Evolutionary conservation across 2,329 filamentous ascomycete species (phyloP), one percentile per base, ranked within the genome.

Genomic region (Zelopaecilomyces penicillatus): DNA sequence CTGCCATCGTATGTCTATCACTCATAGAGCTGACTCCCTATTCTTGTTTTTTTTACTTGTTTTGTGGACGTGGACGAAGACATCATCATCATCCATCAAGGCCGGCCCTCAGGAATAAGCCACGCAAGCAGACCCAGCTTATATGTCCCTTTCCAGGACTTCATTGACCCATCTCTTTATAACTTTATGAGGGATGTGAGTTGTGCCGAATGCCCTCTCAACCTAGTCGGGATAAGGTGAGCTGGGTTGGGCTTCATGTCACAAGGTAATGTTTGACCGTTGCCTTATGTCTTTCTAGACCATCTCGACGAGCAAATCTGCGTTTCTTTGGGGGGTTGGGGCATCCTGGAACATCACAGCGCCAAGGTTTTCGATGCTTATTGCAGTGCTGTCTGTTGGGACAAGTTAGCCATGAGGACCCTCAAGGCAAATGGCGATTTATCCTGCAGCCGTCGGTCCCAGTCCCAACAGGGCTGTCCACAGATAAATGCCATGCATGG

Each of bases 351-450:
- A 64, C 44, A 35, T 62, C 58, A 52, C 66, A 69, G 26, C 61
- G 61, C 62, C 64, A 68, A 11, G 66, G 66, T 48, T 67, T 68
- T 28, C 62, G 58, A 47, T 69, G 66, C 39, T 69, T 69, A 53
- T 69, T 67, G 46, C 65, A 64, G 50, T 69, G 66, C 53, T 68
- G 65, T 42, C 66, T 69, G 50, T 46, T 42, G 11, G 10, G 26
- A 41, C 29, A 11, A 7, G 27, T 49, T 37, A 55, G 49, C 31
- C 44, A 19, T 19, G 19, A 19, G 41, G 26, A 27, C 36, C 34
- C 42, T 37, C 27, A 27, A 29, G 35, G 42, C 37, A 47, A 19
- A 37, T 35, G 30, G 34, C 42, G 34, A 34, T n/a, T 37, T 27
- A 28, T 41, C 37, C 34, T 41, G 26, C 41, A 31, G 19, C 34